These are phyloP conservation scores for Cladophialophora carrionii DNA, from an alignment of 2,329 filamentous ascomycete species.

Conservation along the genomic window DNA sequence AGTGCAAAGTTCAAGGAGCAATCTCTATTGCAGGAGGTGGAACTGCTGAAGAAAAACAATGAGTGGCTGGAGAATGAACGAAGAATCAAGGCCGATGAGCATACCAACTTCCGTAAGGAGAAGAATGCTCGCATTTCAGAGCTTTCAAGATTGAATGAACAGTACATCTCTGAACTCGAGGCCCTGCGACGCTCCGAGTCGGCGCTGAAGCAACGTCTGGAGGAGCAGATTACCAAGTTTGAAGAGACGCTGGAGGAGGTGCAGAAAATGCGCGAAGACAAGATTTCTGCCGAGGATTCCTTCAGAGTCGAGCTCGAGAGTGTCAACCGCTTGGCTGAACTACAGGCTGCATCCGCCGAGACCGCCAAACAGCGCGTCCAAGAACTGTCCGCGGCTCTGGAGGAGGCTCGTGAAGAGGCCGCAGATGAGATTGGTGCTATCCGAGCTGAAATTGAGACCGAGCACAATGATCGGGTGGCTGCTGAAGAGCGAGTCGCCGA, in stretches of 20 bases:
- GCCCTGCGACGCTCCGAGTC: conserved; percentile 78
- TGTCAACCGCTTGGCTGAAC: conserved; percentile 76
- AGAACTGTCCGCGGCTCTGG: conserved; percentile 60
- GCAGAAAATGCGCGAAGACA: conserved; percentile 82
- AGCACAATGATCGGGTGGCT: conserved; percentile 63
- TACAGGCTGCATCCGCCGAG: conserved; percentile 62
- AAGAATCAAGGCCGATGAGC: conserved; percentile 84
- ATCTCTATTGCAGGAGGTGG: conserved; percentile 84
- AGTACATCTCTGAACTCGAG: conserved; percentile 75
- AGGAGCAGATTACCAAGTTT: conserved; percentile 81
- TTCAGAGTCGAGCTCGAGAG: conserved; percentile 86
- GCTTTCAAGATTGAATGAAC: conserved; percentile 85
- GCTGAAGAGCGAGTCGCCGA: conserved; percentile 67
- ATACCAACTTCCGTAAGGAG: conserved; percentile 89
- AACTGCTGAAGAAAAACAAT: conserved; percentile 82
- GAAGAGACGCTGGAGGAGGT: conserved; percentile 81
- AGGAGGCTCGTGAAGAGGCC: conserved; percentile 64
- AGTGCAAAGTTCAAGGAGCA: conserved; percentile 90
- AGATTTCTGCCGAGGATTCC: conserved; percentile 78
- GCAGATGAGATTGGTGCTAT: conserved; percentile 61
- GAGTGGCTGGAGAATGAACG: conserved; percentile 93
- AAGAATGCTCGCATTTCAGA: conserved; percentile 88
- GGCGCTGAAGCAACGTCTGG: conserved; percentile 76
- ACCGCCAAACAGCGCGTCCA: conserved; percentile 64
- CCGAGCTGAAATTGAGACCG: conserved; percentile 58